Percentiles rank a stretch among this genome's conserved stretches.
Conservation (phyloP, 352 stramenopile genomes). For the Phytophthora tentaculata region DNA sequence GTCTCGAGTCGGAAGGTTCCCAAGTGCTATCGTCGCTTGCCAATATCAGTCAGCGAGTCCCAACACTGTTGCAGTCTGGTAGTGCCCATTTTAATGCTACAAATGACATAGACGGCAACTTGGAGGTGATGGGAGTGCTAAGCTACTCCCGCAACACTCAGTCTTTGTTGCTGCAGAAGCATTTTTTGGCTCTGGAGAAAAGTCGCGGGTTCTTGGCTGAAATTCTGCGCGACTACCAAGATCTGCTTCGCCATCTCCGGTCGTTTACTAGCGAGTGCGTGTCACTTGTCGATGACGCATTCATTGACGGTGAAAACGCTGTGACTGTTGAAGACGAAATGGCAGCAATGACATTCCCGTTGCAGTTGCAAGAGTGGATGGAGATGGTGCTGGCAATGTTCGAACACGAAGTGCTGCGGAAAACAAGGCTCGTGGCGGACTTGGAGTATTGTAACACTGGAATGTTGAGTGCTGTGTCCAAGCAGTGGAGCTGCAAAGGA, state of each 20-base stretch:
- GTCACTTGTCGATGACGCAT: slow-evolving; percentile 36
- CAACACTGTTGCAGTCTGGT: slow-evolving; percentile 40
- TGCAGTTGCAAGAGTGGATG: slow-evolving; percentile 74
- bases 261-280: slow-evolving; percentile 44
- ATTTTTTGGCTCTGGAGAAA: slow-evolving; percentile 78
- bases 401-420: slow-evolving; percentile 67
- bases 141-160: slow-evolving; percentile 43
- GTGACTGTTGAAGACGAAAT: slow-evolving; percentile 28
- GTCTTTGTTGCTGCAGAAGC: slow-evolving; percentile 56
- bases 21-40: slow-evolving; percentile 74
- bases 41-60: slow-evolving; percentile 70
- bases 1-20: slow-evolving; percentile 64
- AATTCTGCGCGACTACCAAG: slow-evolving; percentile 58
- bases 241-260: slow-evolving; percentile 50
- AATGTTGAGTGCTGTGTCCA: slow-evolving; percentile 44
- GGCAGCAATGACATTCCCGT: slow-evolving; percentile 20
- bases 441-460: slow-evolving; percentile 60
- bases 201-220: slow-evolving; percentile 58
- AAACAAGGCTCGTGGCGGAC: slow-evolving; percentile 53
- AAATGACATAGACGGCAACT: slow-evolving; percentile 5
- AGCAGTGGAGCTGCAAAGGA: slow-evolving; percentile 51
- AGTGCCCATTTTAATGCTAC: neutral
- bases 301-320: slow-evolving; percentile 30
- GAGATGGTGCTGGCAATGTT: slow-evolving; percentile 74
- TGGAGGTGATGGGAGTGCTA: slow-evolving; percentile 54